A percentile compares a stretch with the other conserved stretches of the same genome.
These are phyloP conservation scores for Dalbergia cochinchinensis DNA, from an alignment of 306 rosid genomes.

Conservation along the genomic window DNA sequence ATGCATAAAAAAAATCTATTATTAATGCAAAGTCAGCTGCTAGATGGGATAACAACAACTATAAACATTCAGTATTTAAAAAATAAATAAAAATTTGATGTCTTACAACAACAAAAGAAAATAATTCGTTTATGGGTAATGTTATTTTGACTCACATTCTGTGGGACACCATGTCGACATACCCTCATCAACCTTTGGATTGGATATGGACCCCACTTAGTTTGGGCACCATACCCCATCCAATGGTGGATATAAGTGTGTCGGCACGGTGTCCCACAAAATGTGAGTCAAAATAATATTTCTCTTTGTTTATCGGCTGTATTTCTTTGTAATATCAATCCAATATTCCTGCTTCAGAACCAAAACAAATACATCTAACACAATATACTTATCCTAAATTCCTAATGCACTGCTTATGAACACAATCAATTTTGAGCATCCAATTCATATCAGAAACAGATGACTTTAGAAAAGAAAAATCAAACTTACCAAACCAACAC, in stretches of 20 bases:
- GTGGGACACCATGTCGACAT: too few species aligned
- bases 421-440: background rate
- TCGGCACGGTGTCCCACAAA: too few species aligned
- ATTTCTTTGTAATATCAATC: constrained; percentile 10
- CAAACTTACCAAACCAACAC: constrained; percentile 23
- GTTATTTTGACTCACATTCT: too few species aligned
- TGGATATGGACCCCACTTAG: too few species aligned
- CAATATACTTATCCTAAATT: background rate
- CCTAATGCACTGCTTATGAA: background rate
- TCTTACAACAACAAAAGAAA: background rate
- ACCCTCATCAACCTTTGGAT: too few species aligned
- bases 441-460: background rate
- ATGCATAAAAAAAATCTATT: background rate
- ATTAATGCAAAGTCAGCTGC: background rate
- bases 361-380: background rate
- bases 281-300: too few species aligned
- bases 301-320: background rate
- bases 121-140: background rate
- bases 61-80: background rate
- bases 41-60: background rate
- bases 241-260: too few species aligned
- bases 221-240: too few species aligned
- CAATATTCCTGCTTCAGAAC: background rate
- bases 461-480: background rate
- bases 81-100: background rate